Conservation (phyloP, 2,329 filamentous ascomycete species). For the Diaporthe citriasiana region DNA sequence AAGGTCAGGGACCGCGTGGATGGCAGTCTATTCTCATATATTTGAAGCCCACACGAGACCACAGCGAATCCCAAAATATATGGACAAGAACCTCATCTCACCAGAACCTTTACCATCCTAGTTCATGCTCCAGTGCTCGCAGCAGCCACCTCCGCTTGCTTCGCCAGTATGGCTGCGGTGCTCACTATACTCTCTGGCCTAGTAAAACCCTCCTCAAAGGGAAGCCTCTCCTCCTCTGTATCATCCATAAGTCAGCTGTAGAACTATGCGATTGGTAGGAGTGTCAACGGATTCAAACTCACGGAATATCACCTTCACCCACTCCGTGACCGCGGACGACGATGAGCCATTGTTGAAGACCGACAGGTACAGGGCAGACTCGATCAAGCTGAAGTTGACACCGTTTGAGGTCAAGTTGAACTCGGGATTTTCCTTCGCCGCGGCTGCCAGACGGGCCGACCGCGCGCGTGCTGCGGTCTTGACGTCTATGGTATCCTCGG, state of each 20-base stretch:
- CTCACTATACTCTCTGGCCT: constrained; percentile 4
- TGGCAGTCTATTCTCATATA: background rate
- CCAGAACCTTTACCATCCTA: background rate
- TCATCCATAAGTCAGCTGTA: background rate
- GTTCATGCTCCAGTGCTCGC: background rate
- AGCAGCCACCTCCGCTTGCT: constrained; percentile 12
- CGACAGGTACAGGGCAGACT: constrained; percentile 44
- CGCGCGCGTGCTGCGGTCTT: constrained; percentile 49
- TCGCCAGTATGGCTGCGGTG: background rate
- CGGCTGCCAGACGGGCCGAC: constrained; percentile 47
- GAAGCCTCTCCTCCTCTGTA: constrained; percentile 13
- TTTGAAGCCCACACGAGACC: no score
- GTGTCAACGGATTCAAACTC: constrained; percentile 2
- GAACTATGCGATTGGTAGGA: background rate
- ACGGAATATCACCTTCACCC: constrained; percentile 45
- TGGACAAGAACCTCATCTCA: background rate
- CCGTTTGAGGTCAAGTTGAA: constrained; percentile 44
- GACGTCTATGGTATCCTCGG: constrained; percentile 47
- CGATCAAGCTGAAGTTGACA: constrained; percentile 43
- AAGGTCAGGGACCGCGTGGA: no score
- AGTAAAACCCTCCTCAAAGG: constrained; percentile 10
- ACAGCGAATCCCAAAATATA: background rate
- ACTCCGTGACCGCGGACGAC: constrained; percentile 44
- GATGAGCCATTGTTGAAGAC: constrained; percentile 44
- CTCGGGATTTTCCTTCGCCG: constrained; percentile 47